A percentile compares a stretch with the other conserved stretches of the same genome.
These are phyloP conservation scores for Davidsoniella neocaledoniae DNA, from an alignment of 2,329 filamentous ascomycete species.

Conservation along the genomic window DNA sequence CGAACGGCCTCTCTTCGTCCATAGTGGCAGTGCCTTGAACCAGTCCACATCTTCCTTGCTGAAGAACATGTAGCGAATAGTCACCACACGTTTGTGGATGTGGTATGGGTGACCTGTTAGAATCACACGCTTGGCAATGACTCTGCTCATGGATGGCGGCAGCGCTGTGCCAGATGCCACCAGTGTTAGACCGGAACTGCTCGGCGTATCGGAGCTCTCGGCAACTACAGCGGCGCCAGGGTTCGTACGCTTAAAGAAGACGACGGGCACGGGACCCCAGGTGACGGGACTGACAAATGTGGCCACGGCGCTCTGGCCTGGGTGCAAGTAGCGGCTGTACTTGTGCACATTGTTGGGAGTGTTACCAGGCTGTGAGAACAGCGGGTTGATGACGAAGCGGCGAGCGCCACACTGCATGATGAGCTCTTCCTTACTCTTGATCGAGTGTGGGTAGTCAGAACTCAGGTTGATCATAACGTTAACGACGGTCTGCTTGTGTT, in stretches of 20 bases:
- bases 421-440: constrained; percentile 85
- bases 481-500: constrained; percentile 80
- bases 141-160: constrained; percentile 55
- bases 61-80: constrained; percentile 99
- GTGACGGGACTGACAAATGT: constrained; percentile 80
- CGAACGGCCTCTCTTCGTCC: constrained; percentile 76
- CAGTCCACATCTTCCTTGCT: constrained; percentile 85
- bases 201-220: constrained; percentile 23
- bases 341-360: constrained; percentile 97
- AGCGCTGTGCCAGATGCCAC: constrained; percentile 78
- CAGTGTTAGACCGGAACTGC: constrained; percentile 44
- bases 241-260: constrained; percentile 61
- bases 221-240: constrained; percentile 25
- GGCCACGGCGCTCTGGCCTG: constrained; percentile 75
- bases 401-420: constrained; percentile 83
- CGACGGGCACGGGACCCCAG: constrained; percentile 79
- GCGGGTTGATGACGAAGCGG: constrained; percentile 70
- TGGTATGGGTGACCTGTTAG: constrained; percentile 95
- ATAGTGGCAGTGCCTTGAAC: constrained; percentile 93
- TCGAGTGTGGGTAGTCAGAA: constrained; percentile 54
- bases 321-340: constrained; percentile 80
- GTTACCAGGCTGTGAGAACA: constrained; percentile 78
- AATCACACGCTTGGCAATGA: constrained; percentile 86
- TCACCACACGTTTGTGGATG: constrained; percentile 96
- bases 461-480: constrained; percentile 82